phyloP scores from a whole-genome alignment of 345 rosid species.

The Hibiscus syriacus region DNA sequence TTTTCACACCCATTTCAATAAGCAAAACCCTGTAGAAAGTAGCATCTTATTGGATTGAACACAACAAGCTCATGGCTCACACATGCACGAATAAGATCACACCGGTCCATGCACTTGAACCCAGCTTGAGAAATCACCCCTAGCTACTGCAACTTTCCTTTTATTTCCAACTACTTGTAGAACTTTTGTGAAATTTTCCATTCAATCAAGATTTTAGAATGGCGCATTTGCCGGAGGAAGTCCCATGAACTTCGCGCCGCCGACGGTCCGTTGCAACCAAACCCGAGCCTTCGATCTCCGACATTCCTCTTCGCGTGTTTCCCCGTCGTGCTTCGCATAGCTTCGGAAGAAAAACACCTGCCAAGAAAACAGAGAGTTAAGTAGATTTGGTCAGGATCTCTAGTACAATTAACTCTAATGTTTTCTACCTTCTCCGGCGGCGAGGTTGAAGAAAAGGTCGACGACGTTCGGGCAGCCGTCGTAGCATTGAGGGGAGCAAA shows the following conservation, averaged over 20 bases:
- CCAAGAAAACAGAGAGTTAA: neutral
- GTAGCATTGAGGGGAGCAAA: too few species aligned
- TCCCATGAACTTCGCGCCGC: neutral
- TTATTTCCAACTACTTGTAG: neutral
- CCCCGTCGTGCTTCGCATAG: too few species aligned
- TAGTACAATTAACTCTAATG: too few species aligned
- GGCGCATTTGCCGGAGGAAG: neutral
- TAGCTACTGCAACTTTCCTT: neutral
- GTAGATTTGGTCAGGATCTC: neutral
- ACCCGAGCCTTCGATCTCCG: constrained; percentile 57
- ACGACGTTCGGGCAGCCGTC: too few species aligned
- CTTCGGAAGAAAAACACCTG: too few species aligned
- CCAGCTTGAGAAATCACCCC: neutral
- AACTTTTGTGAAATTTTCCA: neutral
- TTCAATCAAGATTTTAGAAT: neutral
- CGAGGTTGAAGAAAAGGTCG: too few species aligned
- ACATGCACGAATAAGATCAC: neutral
- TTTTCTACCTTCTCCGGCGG: constrained; percentile 79
- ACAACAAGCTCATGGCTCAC: neutral
- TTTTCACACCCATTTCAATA: too few species aligned
- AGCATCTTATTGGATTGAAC: neutral
- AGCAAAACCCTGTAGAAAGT: neutral
- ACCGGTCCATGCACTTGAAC: neutral
- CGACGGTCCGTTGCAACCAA: constrained; percentile 37
- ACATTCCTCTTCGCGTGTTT: too few species aligned